Base-by-base conservation (phyloP, 768 basidiomycete genomes). In the Lentinula raphanica region DNA sequence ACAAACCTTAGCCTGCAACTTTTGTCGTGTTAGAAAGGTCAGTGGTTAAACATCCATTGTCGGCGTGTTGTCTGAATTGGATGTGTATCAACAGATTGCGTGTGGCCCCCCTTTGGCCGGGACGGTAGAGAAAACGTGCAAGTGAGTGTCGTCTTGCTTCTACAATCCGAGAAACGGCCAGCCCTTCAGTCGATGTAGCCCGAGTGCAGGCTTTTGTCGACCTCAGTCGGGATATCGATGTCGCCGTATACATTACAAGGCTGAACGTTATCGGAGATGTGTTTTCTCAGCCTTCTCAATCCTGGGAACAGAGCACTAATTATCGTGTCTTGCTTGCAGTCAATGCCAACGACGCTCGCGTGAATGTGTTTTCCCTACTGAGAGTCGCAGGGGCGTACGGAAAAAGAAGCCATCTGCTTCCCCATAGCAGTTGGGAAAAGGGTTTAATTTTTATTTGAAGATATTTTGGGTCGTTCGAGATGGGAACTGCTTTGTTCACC, bases 71-170 rank as follows among this genome's bases (percentile, higher is more conserved):
- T 25, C 21, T 17, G n/a, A 6, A 28, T 9, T 25, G 27, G 15
- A 39, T 15, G 12, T 28, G 12, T 2, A 46, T 54, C 55, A 59
- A 49, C 35, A 87, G 71, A 87, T 87, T 50, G 86, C 86, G 8
- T 87, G 86, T 59, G 85, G 86, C 0, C 79, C 84, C 11, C 82
- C 84, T 2, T 63, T 75, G 12, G 75, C 79, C 0, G 80, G 77
- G 8, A 82, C 79, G 61, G 72, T 73, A 49, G 81, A 83, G 60
- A 76, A 76, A 60, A 82, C 83, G 0, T 87, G 85, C 84, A 85
- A 85, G 86, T 86, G 63, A 76, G 85, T 79, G 17, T n/a, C n/a
- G 56, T 49, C 54, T 28, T 12, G 15, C 9, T 21, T 17, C 19
- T 3, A 15, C 2, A 19, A 23, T n/a, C n/a, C n/a, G 32, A 21